Conservation (phyloP, 2,329 filamentous ascomycete species). For the Diaporthe ampelina region DNA sequence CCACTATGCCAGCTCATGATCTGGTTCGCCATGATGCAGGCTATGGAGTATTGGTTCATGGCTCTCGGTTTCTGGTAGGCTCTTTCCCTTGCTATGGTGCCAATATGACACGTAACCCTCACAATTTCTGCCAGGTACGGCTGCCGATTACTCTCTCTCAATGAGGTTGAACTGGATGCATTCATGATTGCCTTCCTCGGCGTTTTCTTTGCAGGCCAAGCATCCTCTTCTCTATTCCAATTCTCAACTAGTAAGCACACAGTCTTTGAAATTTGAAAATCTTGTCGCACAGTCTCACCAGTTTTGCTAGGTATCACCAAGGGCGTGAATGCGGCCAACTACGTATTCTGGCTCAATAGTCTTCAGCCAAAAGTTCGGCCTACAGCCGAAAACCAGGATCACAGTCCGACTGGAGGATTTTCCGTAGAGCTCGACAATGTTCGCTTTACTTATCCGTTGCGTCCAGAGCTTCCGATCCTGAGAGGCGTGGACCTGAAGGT, state of each 20-base stretch:
- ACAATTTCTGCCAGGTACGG: background rate
- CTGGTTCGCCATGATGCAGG: constrained; percentile 53
- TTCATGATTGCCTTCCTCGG: background rate
- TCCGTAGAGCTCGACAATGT: background rate
- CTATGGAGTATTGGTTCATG: constrained; percentile 57
- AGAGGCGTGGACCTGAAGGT: background rate
- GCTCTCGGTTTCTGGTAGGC: constrained; percentile 57
- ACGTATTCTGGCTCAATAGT: background rate
- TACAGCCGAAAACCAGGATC: background rate
- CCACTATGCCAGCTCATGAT: constrained; percentile 54
- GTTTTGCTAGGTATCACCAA: background rate
- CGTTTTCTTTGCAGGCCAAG: constrained; percentile 12
- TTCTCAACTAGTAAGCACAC: background rate
- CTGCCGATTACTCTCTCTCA: background rate
- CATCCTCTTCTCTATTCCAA: background rate
- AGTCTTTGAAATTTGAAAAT: background rate
- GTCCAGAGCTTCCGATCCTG: background rate
- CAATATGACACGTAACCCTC: background rate
- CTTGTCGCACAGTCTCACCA: background rate
- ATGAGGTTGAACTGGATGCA: background rate
- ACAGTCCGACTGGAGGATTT: background rate
- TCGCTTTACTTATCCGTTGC: constrained; percentile 4
- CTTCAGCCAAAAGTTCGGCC: background rate
- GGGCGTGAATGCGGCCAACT: constrained; percentile 1
- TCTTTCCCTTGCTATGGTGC: background rate